These are phyloP conservation scores for Talaromyces amestolkiae DNA, from an alignment of 2,329 filamentous ascomycete species.

Conservation along the genomic window DNA sequence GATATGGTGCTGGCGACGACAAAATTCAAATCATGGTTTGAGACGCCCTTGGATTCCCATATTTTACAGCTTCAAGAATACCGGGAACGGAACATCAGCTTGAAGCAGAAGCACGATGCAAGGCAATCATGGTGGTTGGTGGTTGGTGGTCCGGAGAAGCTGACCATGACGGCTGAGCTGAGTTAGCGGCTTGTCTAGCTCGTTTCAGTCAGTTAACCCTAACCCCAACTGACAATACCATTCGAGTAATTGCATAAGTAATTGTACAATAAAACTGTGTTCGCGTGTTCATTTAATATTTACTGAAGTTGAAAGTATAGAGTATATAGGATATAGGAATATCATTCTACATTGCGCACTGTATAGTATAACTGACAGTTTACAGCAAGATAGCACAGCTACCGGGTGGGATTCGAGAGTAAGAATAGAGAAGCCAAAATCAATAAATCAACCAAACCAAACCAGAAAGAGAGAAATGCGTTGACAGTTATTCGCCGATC, in stretches of 20 bases:
- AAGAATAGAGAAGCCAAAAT: slow-evolving; percentile 5
- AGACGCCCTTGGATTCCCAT: background rate
- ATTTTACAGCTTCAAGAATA: background rate
- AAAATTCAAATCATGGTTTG: background rate
- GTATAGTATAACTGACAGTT: background rate
- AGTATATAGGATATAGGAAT: background rate
- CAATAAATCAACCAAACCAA: background rate
- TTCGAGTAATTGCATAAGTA: background rate
- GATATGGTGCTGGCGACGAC: background rate
- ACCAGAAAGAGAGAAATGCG: slow-evolving; percentile 5
- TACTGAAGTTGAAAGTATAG: background rate
- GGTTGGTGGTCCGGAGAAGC: slow-evolving; percentile 6
- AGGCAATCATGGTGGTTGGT: slow-evolving; percentile 2
- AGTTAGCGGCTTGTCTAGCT: slow-evolving; percentile 9
- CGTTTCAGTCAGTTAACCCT: background rate
- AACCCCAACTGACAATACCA: background rate
- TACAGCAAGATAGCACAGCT: slow-evolving; percentile 11
- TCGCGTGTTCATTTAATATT: background rate
- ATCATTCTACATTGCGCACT: slow-evolving; percentile 5
- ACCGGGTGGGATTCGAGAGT: background rate
- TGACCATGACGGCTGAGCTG: background rate
- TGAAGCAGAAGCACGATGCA: background rate
- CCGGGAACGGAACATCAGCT: background rate
- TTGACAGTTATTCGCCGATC: slow-evolving; percentile 19
- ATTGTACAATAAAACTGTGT: background rate